Conservation (phyloP, 148 eudicot species). For the Amaranthus hypochondriacus region DNA sequence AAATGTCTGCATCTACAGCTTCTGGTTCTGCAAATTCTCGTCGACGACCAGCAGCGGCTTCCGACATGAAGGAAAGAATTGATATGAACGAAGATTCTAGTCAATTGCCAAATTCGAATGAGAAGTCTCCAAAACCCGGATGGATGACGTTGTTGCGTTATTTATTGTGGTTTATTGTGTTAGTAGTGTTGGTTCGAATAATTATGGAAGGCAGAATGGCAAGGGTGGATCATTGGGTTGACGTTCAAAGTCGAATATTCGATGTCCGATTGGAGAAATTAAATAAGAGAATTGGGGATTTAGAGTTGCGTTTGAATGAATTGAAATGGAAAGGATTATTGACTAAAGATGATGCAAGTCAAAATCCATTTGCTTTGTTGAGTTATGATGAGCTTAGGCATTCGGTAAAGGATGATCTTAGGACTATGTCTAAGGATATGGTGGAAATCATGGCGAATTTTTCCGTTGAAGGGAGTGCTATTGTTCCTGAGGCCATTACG, state of each 20-base stretch:
- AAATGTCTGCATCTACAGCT: conserved; percentile 77
- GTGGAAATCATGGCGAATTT: no score
- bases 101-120: conserved; percentile 22
- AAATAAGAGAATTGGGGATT: conserved; percentile 27
- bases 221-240: conserved; percentile 49
- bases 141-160: conserved; percentile 63
- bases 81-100: conserved; percentile 35
- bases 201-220: conserved; percentile 60
- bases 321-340: conserved; percentile 36
- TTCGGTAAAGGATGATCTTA: conserved; percentile 17
- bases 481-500: conserved; percentile 77
- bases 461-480: conserved; percentile 64
- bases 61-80: conserved; percentile 40
- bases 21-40: conserved; percentile 68
- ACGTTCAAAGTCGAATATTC: conserved; percentile 34
- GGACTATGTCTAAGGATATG: conserved; percentile 36
- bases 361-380: conserved; percentile 15
- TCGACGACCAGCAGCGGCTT: conserved; percentile 38
- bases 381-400: conserved; percentile 56
- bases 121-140: conserved; percentile 35
- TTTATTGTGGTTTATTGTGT: conserved; percentile 40
- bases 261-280: conserved; percentile 34
- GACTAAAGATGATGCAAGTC: conserved; percentile 39
- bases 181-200: conserved; percentile 57
- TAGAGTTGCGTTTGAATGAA: conserved; percentile 41